Evolutionary conservation across 768 basidiomycete genomes (phyloP), one percentile per base, ranked within the genome.

Genomic region (Rhodosporidiobolus odoratus): DNA sequence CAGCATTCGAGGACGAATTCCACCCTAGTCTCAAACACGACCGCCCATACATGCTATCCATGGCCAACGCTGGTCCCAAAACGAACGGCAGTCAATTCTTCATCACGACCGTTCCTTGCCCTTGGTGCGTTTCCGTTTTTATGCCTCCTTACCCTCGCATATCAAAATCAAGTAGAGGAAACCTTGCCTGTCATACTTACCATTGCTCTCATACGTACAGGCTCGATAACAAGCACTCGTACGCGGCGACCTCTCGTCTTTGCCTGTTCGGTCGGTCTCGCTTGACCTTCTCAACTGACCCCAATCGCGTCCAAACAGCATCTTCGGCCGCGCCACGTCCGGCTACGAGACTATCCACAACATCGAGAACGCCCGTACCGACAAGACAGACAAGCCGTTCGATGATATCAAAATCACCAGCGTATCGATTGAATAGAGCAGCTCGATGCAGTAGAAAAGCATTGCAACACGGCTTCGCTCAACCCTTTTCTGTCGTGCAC

Each of bases 61-160:
- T 73, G 74, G 92, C 92, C 13, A 93, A 94, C 76, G 90, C 90
- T 9, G 94, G 93, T 7, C 87, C 91, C 12, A 82, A 81, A 54
- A 96, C 94, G 43, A 97, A 97, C 78, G 95, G 93, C 0, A 93
- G 91, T 3, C 95, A 99, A 78, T 99, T 97, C 83, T 99, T 97
- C 82, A 92, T 98, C 78, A 97, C 94, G 13, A 96, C 93, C 8
- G 93, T 88, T 4, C 89, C 93, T 12, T 91, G 90, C 13, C 91
- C 92, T 12, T 95, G 92, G 92, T 62, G 17, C 48, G 48, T 41
- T 41, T 57, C 38, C 25, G 4, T 23, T n/a, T 27, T 40, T 16
- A 40, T 7, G 37, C 7, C 7, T 17, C n/a, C 23, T 53, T 81
- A 95, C 71, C 92, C n/a, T n/a, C n/a, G n/a, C n/a, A n/a, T n/a